Conservation (phyloP, 179 eudicot species). For the Corrigiola litoralis region DNA sequence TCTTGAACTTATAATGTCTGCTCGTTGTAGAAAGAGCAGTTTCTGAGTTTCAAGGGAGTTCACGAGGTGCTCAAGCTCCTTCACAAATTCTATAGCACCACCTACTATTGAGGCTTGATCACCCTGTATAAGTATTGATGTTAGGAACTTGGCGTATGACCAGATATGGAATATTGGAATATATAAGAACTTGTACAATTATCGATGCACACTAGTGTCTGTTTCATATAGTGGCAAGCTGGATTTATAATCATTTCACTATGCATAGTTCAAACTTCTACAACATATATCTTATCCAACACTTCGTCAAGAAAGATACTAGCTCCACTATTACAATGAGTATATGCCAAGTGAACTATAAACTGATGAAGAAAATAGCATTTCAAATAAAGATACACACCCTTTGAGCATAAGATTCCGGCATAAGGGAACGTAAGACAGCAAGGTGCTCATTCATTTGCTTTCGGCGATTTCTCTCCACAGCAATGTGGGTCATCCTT, state of each 20-base stretch:
- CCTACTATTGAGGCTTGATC: conserved; percentile 98
- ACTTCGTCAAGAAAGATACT: too few species aligned
- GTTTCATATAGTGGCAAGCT: too few species aligned
- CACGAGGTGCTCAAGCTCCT: conserved; percentile 71
- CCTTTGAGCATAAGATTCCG: conserved; percentile 83
- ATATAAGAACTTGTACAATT: too few species aligned
- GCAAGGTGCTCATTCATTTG: conserved; percentile 91
- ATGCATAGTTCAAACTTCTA: too few species aligned
- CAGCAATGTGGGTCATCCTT: conserved; percentile 90
- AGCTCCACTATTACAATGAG: too few species aligned
- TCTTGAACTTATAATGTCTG: conserved; percentile 8
- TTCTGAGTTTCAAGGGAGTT: conserved; percentile 79
- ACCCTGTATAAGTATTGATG: conserved; percentile 43
- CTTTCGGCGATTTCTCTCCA: conserved; percentile 85
- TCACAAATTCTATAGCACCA: conserved; percentile 86
- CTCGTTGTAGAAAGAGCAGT: conserved; percentile 20
- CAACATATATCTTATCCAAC: too few species aligned
- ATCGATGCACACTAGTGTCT: too few species aligned
- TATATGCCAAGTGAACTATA: background rate
- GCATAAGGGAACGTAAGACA: conserved; percentile 84
- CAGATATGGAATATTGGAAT: background rate
- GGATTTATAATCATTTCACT: too few species aligned
- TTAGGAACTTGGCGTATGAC: background rate
- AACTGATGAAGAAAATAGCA: background rate
- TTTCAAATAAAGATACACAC: conserved; percentile 23